These are phyloP conservation scores for Xylariaceae sp. DNA, from an alignment of 2,329 filamentous ascomycete species.

Conservation along the genomic window DNA sequence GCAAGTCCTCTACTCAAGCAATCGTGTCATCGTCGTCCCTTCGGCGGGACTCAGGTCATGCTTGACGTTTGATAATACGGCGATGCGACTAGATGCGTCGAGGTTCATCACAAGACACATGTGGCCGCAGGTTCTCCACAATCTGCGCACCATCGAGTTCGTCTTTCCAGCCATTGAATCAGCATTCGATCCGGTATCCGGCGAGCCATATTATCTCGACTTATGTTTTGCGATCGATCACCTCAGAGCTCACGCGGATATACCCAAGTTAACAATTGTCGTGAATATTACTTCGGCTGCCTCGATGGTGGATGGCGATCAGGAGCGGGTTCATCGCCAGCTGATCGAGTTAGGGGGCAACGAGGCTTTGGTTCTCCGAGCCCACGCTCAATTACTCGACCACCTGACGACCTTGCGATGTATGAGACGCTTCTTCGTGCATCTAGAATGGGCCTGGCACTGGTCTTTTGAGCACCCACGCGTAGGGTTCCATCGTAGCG, in stretches of 20 bases:
- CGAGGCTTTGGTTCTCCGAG: background rate
- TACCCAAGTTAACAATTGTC: slow-evolving; percentile 7
- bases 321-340: background rate
- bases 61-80: background rate
- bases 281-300: background rate
- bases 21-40: slow-evolving; percentile 10
- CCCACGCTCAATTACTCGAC: background rate
- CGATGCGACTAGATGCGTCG: slow-evolving; percentile 13
- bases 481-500: background rate
- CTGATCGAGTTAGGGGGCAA: background rate
- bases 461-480: slow-evolving; percentile 1
- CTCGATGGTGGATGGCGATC: slow-evolving; percentile 1
- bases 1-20: slow-evolving; percentile 12
- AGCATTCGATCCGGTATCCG: background rate
- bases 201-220: slow-evolving; percentile 8
- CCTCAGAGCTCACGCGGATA: slow-evolving; percentile 8
- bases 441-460: slow-evolving; percentile 13
- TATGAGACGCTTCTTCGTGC: slow-evolving; percentile 14
- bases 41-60: slow-evolving; percentile 3
- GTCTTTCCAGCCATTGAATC: slow-evolving; percentile 10
- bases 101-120: slow-evolving; percentile 19
- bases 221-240: slow-evolving; percentile 16
- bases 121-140: slow-evolving; percentile 17
- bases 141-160: slow-evolving; percentile 12
- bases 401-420: slow-evolving; percentile 3